phyloP scores from a whole-genome alignment of 164 flowering plant species.

The Echeveria elegans region DNA sequence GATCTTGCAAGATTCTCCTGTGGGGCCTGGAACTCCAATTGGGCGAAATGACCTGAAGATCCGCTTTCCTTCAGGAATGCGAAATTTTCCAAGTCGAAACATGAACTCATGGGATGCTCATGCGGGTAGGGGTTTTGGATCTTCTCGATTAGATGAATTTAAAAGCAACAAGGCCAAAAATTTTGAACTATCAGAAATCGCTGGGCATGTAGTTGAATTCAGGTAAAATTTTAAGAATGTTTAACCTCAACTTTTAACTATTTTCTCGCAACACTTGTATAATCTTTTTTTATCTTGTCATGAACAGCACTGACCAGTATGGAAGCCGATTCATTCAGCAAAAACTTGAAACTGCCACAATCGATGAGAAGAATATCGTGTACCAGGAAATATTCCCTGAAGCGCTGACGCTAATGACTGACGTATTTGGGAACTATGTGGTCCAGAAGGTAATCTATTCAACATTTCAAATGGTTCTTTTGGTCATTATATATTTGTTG shows the following conservation, averaged over 20 bases:
- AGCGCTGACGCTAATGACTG: slow-evolving; percentile 80
- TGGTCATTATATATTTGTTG: not conserved
- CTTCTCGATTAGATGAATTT: slow-evolving; percentile 73
- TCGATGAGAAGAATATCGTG: slow-evolving; percentile 77
- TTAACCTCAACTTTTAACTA: not conserved
- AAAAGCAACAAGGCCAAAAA: slow-evolving; percentile 69
- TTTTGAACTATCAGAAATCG: slow-evolving; percentile 82
- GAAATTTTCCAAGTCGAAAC: slow-evolving; percentile 51
- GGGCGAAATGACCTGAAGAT: slow-evolving; percentile 54
- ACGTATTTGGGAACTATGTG: slow-evolving; percentile 94
- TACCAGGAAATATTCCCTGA: slow-evolving; percentile 74
- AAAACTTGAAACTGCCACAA: slow-evolving; percentile 82
- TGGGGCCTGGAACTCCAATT: slow-evolving; percentile 64
- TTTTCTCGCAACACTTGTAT: not conserved
- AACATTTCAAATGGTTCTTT: not conserved
- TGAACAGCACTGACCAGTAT: slow-evolving; percentile 81
- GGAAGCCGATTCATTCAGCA: slow-evolving; percentile 93
- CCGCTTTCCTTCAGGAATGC: slow-evolving; percentile 48
- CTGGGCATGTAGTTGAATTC: slow-evolving; percentile 85
- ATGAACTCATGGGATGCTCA: slow-evolving; percentile 63
- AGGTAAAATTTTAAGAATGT: slow-evolving; percentile 34
- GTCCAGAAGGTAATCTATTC: slow-evolving; percentile 65
- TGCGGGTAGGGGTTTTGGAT: slow-evolving; percentile 42
- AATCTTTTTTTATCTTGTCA: not conserved
- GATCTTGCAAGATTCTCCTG: slow-evolving; percentile 49